Percentiles rank a stretch among this genome's conserved stretches.
These are phyloP conservation scores for Spathaspora boniae DNA, from an alignment of 805 yeast species.

Conservation along the genomic window DNA sequence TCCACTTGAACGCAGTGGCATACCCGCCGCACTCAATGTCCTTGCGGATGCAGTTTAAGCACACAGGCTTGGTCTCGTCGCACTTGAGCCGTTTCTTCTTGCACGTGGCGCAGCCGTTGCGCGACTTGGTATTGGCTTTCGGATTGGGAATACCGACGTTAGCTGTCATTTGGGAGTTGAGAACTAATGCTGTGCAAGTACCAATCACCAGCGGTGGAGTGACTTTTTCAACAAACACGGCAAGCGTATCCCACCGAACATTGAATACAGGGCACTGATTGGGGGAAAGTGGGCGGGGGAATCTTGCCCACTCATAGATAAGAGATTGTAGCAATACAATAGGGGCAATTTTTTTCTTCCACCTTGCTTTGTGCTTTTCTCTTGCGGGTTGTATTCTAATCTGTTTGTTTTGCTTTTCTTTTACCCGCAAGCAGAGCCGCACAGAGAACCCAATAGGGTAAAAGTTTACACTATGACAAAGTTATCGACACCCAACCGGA, in stretches of 20 bases:
- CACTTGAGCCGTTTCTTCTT: conserved; percentile 21
- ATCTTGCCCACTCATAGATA: too few species aligned
- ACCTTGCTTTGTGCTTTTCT: too few species aligned
- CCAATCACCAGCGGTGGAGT: neutral
- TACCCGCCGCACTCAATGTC: conserved; percentile 67
- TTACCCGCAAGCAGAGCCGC: too few species aligned
- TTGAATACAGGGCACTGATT: too few species aligned
- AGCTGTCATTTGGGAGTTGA: conserved; percentile 3
- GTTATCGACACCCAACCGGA: conserved; percentile 20
- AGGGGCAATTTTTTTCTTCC: too few species aligned
- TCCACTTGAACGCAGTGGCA: conserved; percentile 62
- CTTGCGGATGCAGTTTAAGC: conserved; percentile 30
- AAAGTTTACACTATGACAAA: conserved; percentile 10
- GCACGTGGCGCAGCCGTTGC: conserved; percentile 24
- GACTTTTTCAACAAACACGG: conserved; percentile 3
- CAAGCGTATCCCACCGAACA: neutral
- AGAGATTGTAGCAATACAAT: too few species aligned
- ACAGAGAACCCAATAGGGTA: too few species aligned
- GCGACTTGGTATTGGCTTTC: conserved; percentile 14
- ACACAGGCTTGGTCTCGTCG: conserved; percentile 24
- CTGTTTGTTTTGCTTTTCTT: too few species aligned
- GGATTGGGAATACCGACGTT: neutral
- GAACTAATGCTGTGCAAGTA: too few species aligned
- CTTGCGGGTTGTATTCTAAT: too few species aligned
- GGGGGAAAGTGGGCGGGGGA: too few species aligned